Evolutionary conservation across 208 protist genomes (phyloP).

Genomic region (Novymonas esmeraldas): DNA sequence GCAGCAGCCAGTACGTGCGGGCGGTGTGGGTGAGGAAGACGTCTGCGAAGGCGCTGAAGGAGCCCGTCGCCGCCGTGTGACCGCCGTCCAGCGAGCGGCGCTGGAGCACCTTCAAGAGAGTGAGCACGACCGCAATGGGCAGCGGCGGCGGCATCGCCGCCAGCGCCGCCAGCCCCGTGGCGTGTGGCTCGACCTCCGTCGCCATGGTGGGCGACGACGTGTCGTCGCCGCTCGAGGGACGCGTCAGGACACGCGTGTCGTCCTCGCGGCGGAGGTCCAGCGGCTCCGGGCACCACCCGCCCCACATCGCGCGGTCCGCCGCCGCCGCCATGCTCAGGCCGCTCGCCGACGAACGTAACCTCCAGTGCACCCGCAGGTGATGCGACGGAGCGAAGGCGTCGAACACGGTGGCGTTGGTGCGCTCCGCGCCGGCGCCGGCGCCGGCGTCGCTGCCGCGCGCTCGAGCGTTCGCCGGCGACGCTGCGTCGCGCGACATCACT

Average conservation of each 20-base stretch:
- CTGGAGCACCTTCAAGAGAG: slow-evolving; percentile 14
- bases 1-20: slow-evolving; percentile 69
- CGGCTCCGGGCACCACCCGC: slow-evolving; percentile 14
- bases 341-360: too few relatives aligned
- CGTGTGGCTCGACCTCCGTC: slow-evolving; percentile 10
- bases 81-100: neutral
- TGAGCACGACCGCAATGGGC: slow-evolving; percentile 25
- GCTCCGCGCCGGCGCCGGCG: neutral
- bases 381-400: slow-evolving; percentile 16
- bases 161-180: slow-evolving; percentile 23
- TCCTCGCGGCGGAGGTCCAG: slow-evolving; percentile 30
- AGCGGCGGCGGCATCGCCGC: slow-evolving; percentile 21
- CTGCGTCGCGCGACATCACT: slow-evolving; percentile 1
- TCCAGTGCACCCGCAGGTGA: neutral
- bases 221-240: neutral
- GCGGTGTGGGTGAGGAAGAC: slow-evolving; percentile 62
- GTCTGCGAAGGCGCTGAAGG: slow-evolving; percentile 46
- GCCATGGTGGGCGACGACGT: neutral
- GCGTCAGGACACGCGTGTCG: slow-evolving; percentile 8
- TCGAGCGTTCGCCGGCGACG: neutral
- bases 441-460: neutral
- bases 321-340: slow-evolving; percentile 15
- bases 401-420: slow-evolving; percentile 3
- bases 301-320: slow-evolving; percentile 19
- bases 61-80: neutral